phyloP scores from a whole-genome alignment of 257 asterid genomes.

The Scutellaria baicalensis region DNA sequence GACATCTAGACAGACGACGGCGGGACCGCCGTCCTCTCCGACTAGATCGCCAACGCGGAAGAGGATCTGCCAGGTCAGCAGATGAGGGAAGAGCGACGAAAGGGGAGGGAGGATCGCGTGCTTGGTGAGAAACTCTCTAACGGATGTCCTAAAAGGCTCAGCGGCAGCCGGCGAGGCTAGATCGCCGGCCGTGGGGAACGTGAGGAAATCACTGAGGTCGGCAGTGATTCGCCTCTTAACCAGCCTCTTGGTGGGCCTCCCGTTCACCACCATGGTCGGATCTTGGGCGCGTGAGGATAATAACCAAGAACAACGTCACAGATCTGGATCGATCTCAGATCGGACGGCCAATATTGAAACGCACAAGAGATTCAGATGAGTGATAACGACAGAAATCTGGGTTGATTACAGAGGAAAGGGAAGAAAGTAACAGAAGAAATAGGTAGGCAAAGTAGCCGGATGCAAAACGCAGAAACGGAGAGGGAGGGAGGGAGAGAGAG shows the following conservation, averaged over 20 bases:
- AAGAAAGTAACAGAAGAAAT: background rate
- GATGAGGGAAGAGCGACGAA: constrained; percentile 72
- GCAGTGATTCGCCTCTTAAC: constrained; percentile 75
- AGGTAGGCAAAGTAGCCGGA: background rate
- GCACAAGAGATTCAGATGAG: background rate
- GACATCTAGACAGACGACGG: constrained; percentile 66
- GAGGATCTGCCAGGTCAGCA: constrained; percentile 80
- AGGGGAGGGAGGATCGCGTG: constrained; percentile 81
- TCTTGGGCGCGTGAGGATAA: constrained; percentile 37
- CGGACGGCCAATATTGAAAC: constrained; percentile 36
- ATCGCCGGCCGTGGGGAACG: constrained; percentile 49
- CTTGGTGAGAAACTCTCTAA: constrained; percentile 40
- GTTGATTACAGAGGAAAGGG: background rate
- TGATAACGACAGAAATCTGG: no score
- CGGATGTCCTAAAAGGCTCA: constrained; percentile 58
- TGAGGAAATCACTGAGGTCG: constrained; percentile 57
- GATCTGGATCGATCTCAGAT: constrained; percentile 30
- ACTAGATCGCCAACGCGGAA: constrained; percentile 69
- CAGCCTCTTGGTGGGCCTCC: constrained; percentile 48
- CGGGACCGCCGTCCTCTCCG: constrained; percentile 48
- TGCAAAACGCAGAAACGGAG: background rate
- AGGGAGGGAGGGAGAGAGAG: background rate
- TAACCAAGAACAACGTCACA: constrained; percentile 19
- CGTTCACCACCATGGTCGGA: constrained; percentile 64
- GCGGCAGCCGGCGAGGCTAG: constrained; percentile 16